A percentile compares a stretch with the other conserved stretches of the same genome.
Evolutionary conservation across 192 early-diverging fungal genomes (phyloP).

Genomic region (Dissophora ornata): DNA sequence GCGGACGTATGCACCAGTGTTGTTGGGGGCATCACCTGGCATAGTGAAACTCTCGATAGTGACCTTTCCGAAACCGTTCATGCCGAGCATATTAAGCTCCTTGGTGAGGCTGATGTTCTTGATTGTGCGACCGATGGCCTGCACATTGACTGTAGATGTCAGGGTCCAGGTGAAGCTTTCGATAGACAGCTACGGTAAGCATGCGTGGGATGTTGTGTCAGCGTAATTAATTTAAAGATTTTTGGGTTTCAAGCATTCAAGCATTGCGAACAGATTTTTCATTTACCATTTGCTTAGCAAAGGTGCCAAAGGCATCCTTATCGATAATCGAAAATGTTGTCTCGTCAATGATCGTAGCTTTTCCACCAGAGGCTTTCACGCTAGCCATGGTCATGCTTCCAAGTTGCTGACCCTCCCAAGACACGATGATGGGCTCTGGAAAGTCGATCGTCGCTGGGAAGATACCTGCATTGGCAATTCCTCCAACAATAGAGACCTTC

Average conservation of each 20-base stretch:
- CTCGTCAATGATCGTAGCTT: constrained; percentile 55
- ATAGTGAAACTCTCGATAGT: constrained; percentile 62
- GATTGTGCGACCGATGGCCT: constrained; percentile 37
- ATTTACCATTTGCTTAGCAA: constrained; percentile 60
- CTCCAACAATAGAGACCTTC: constrained; percentile 59
- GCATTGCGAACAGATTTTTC: neutral
- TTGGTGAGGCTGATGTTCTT: constrained; percentile 33
- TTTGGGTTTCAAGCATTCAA: neutral
- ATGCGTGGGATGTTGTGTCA: neutral
- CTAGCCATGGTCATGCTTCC: constrained; percentile 60
- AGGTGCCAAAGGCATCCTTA: constrained; percentile 55
- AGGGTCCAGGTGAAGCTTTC: constrained; percentile 41
- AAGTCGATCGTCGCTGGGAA: constrained; percentile 63
- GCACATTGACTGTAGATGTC: constrained; percentile 31
- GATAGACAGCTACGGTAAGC: constrained; percentile 24
- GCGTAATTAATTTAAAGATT: neutral
- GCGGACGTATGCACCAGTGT: constrained; percentile 62
- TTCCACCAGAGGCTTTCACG: constrained; percentile 54
- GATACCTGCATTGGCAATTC: constrained; percentile 61
- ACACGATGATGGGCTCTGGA: constrained; percentile 58
- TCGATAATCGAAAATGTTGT: constrained; percentile 55
- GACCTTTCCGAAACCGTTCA: constrained; percentile 65
- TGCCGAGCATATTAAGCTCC: constrained; percentile 43
- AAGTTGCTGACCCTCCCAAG: constrained; percentile 59
- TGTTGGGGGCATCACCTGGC: constrained; percentile 65